phyloP scores from a whole-genome alignment of 768 basidiomycete species.

The Boletus rex-veris region DNA sequence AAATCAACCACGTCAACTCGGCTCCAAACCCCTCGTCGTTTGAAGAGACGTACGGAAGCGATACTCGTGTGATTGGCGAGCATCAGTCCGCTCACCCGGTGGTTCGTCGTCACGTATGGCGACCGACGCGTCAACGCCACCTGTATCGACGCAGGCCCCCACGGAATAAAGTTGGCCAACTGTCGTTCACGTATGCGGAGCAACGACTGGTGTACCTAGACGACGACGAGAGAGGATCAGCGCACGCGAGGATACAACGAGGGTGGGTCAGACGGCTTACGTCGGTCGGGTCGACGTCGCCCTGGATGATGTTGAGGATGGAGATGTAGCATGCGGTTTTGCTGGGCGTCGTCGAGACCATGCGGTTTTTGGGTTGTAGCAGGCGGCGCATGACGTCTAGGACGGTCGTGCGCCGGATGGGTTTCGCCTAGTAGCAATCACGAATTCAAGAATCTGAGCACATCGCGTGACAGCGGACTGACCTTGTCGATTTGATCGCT shows the following conservation, averaged over 20 bases:
- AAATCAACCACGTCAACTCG: not conserved
- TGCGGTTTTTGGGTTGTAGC: slow-evolving; percentile 96
- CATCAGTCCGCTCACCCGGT: slow-evolving; percentile 97
- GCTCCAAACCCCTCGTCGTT: not conserved
- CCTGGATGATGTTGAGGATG: slow-evolving; percentile 97
- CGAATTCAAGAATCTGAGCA: not conserved
- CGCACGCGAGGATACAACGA: not conserved
- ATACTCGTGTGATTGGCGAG: slow-evolving; percentile 99
- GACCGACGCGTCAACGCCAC: slow-evolving; percentile 91
- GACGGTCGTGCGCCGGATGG: slow-evolving; percentile 94
- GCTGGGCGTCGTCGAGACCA: slow-evolving; percentile 92
- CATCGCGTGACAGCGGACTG: slow-evolving; percentile 10
- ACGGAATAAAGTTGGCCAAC: slow-evolving; percentile 96
- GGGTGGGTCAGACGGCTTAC: slow-evolving; percentile 37
- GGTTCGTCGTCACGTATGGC: slow-evolving; percentile 82
- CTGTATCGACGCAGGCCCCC: slow-evolving; percentile 98
- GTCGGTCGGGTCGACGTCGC: slow-evolving; percentile 97
- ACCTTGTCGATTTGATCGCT: slow-evolving; percentile 97
- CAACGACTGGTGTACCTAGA: slow-evolving; percentile 92
- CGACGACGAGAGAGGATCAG: not conserved
- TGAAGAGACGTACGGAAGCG: slow-evolving; percentile 64
- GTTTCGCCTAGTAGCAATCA: slow-evolving; percentile 64
- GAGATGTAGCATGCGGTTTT: slow-evolving; percentile 96
- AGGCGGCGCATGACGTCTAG: slow-evolving; percentile 98
- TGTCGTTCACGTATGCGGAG: slow-evolving; percentile 95